A percentile compares a stretch with the other conserved stretches of the same genome.
Evolutionary conservation across 768 basidiomycete species (phyloP).

Genomic region (Chalciporus sphaerocephalus): DNA sequence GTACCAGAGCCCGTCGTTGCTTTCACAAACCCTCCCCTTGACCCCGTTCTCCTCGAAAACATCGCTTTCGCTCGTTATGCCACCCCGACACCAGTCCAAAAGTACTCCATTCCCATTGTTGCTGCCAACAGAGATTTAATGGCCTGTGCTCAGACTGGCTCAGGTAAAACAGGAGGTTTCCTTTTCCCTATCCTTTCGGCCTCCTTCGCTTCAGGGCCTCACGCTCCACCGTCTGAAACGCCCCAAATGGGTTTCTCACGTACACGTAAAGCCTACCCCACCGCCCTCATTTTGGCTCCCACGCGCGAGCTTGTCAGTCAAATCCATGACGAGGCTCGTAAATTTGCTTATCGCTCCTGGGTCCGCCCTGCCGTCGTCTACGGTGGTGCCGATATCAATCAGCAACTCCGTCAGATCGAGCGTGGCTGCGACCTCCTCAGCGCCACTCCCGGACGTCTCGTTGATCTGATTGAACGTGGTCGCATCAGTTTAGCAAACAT

Average conservation of each 20-base stretch:
- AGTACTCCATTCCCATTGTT: constrained; percentile 99
- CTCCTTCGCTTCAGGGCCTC: constrained; percentile 81
- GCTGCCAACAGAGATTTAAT: constrained; percentile 84
- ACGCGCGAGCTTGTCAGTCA: constrained; percentile 98
- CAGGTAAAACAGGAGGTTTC: constrained; percentile 98
- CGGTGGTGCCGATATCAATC: constrained; percentile 96
- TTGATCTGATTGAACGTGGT: constrained; percentile 97
- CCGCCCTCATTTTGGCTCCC: constrained; percentile 94
- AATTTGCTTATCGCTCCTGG: constrained; percentile 99
- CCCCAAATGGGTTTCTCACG: constrained; percentile 53
- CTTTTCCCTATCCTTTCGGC: constrained; percentile 98
- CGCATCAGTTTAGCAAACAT: constrained; percentile 95
- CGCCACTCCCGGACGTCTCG: constrained; percentile 95
- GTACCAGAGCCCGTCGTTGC: constrained; percentile 92
- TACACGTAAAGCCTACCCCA: constrained; percentile 88
- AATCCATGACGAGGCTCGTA: constrained; percentile 98
- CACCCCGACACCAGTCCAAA: constrained; percentile 97
- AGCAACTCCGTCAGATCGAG: constrained; percentile 90
- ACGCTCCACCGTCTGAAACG: constrained; percentile 55
- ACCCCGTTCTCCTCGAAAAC: constrained; percentile 92
- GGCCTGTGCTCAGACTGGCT: constrained; percentile 98
- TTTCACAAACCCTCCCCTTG: constrained; percentile 87
- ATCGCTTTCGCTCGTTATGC: constrained; percentile 90
- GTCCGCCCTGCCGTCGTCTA: constrained; percentile 98
- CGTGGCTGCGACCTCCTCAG: constrained; percentile 95